These are phyloP conservation scores for Albatrellus ellisii DNA, from an alignment of 768 basidiomycete species.

Conservation along the genomic window DNA sequence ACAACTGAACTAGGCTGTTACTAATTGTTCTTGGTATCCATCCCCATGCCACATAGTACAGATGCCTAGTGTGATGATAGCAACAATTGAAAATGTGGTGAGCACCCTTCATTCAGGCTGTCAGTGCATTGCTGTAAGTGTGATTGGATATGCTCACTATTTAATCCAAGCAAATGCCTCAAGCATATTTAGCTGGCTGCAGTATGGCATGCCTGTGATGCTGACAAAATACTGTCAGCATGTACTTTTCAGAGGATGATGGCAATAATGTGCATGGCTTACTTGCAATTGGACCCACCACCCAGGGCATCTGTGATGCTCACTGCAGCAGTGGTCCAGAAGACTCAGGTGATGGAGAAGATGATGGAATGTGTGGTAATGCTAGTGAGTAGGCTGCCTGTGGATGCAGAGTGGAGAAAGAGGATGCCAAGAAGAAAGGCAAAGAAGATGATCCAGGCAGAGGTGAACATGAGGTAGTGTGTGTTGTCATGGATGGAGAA, in stretches of 20 bases:
- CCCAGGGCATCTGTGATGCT: slow-evolving; percentile 53
- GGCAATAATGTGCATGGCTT: too few species aligned
- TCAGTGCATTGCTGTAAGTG: not conserved
- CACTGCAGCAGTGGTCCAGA: slow-evolving; percentile 67
- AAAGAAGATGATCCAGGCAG: slow-evolving; percentile 55
- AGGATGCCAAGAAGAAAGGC: slow-evolving; percentile 36
- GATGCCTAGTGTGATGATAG: slow-evolving; percentile 50
- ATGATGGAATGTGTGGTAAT: slow-evolving; percentile 50
- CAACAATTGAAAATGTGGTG: slow-evolving; percentile 43
- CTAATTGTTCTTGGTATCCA: slow-evolving; percentile 45
- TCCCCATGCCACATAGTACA: slow-evolving; percentile 49
- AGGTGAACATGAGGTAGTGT: slow-evolving; percentile 56
- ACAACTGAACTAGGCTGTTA: slow-evolving; percentile 17
- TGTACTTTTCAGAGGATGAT: too few species aligned
- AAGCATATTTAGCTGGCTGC: slow-evolving; percentile 64
- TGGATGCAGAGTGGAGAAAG: slow-evolving; percentile 36
- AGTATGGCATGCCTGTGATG: slow-evolving; percentile 41
- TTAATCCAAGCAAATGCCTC: slow-evolving; percentile 67
- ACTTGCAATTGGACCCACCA: slow-evolving; percentile 62
- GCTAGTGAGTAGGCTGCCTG: slow-evolving; percentile 40
- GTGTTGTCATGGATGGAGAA: slow-evolving; percentile 42
- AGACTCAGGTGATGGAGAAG: slow-evolving; percentile 57
- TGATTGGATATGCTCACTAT: slow-evolving; percentile 31
- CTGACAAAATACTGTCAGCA: too few species aligned
- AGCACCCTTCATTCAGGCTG: slow-evolving; percentile 34